Percentiles rank a stretch among this genome's conserved stretches.
Evolutionary conservation across 2,329 filamentous ascomycete species (phyloP).

Genomic region (Cladophialophora chaetospira): DNA sequence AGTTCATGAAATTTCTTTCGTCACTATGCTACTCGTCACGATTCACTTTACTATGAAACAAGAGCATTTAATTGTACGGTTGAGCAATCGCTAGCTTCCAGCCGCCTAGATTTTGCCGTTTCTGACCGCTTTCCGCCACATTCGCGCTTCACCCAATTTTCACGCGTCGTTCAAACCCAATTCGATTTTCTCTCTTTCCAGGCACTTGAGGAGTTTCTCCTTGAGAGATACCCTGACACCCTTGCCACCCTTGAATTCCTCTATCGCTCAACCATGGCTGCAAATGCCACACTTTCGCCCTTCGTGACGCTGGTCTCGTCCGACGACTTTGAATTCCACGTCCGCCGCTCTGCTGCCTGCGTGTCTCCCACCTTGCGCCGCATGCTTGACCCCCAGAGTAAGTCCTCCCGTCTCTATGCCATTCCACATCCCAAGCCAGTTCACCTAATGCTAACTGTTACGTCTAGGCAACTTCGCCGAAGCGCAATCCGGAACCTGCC

Average conservation of each 20-base stretch:
- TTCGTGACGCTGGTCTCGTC: constrained; percentile 66
- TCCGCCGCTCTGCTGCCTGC: constrained; percentile 62
- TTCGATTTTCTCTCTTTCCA: background rate
- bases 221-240: too few relatives aligned
- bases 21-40: background rate
- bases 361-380: constrained; percentile 63
- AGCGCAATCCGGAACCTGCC: constrained; percentile 58
- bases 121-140: background rate
- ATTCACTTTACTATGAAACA: background rate
- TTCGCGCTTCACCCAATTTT: background rate
- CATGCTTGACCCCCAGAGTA: constrained; percentile 66
- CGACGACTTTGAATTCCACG: constrained; percentile 66
- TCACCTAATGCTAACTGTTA: too few relatives aligned
- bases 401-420: too few relatives aligned
- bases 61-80: too few relatives aligned
- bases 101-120: background rate
- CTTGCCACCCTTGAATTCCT: too few relatives aligned
- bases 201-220: background rate
- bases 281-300: constrained; percentile 38
- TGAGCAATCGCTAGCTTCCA: too few relatives aligned
- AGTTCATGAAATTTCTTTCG: background rate
- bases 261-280: constrained; percentile 13
- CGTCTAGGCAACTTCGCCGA: constrained; percentile 62
- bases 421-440: too few relatives aligned
- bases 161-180: background rate